Base-by-base conservation (phyloP, 495 filamentous ascomycete species). In the Penicillium verhagenii region DNA sequence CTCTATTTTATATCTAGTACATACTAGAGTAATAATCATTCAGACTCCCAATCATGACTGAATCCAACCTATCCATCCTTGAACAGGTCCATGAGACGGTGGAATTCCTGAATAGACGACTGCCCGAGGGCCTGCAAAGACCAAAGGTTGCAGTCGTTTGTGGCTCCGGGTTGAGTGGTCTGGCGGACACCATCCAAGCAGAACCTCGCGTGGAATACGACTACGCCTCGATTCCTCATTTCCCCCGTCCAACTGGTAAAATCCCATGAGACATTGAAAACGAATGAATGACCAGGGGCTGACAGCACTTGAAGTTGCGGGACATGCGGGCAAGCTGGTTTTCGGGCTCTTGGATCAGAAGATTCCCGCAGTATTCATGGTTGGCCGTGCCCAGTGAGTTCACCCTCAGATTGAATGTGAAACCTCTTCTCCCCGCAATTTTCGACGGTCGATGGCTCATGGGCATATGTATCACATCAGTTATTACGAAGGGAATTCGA, bases 401-500 rank as follows among this genome's bases (percentile, higher is more conserved):
- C 44, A 18, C 24, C 43, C n/a, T 14, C 28, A 14, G 21, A 59
- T 43, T 28, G 11, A n/a, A n/a, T n/a, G n/a, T n/a, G n/a, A n/a
- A n/a, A n/a, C n/a, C n/a, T n/a, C n/a, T n/a, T n/a, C n/a, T n/a
- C n/a, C n/a, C n/a, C n/a, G n/a, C n/a, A n/a, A n/a, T n/a, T n/a
- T n/a, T 21, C 19, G 18, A 38, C 23, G 53, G 11, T 2, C 28
- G 2, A 11, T 6, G 39, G 23, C 46, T 54, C 21, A 54, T 47
- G 9, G 16, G 14, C 7, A 24, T 24, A 25, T n/a, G n/a, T n/a
- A n/a, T n/a, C n/a, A n/a, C n/a, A n/a, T 25, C 16, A 91, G 88
- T 68, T 91, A 85, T 67, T 92, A 89, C 66, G 88, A 92, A 72
- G 88, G 88, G 10, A 81, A 90, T 68, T 80, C 81, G 1, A 84